Conservation (phyloP, 768 basidiomycete genomes). For the Mycena haematopus region DNA sequence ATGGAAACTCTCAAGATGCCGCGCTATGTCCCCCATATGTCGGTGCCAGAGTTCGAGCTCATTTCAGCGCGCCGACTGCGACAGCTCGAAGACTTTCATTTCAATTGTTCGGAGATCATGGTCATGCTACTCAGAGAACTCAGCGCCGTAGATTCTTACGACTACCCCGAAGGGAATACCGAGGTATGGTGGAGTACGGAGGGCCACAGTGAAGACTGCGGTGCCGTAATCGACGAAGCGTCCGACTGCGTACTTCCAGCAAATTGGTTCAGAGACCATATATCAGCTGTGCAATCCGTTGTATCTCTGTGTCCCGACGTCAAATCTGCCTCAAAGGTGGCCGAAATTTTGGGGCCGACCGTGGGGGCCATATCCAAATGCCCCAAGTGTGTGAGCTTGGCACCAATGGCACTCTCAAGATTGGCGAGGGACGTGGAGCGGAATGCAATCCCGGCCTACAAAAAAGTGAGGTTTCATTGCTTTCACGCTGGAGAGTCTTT, state of each 20-base stretch:
- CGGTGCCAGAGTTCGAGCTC: conserved; percentile 7
- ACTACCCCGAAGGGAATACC: neutral
- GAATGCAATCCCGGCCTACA: too few species aligned
- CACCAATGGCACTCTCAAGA: too few species aligned
- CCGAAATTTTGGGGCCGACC: neutral
- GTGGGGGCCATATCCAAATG: neutral
- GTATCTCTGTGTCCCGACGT: neutral
- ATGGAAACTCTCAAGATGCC: conserved; percentile 18
- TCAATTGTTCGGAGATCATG: neutral
- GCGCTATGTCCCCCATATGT: neutral
- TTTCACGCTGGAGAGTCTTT: too few species aligned
- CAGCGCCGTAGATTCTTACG: neutral
- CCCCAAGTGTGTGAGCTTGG: neutral
- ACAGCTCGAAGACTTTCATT: conserved; percentile 6
- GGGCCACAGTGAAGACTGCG: neutral
- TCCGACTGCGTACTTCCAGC: neutral
- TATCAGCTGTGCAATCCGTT: neutral
- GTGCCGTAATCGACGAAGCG: neutral
- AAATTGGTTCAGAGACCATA: conserved; percentile 11
- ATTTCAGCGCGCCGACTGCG: conserved; percentile 15
- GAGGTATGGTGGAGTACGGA: neutral
- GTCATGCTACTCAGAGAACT: neutral
- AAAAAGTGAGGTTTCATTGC: too few species aligned
- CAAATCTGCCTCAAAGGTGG: neutral
- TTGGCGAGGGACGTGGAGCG: too few species aligned